These are phyloP conservation scores for Juncus inflexus DNA, from an alignment of 176 grass and related monocot genomes.

Conservation along the genomic window DNA sequence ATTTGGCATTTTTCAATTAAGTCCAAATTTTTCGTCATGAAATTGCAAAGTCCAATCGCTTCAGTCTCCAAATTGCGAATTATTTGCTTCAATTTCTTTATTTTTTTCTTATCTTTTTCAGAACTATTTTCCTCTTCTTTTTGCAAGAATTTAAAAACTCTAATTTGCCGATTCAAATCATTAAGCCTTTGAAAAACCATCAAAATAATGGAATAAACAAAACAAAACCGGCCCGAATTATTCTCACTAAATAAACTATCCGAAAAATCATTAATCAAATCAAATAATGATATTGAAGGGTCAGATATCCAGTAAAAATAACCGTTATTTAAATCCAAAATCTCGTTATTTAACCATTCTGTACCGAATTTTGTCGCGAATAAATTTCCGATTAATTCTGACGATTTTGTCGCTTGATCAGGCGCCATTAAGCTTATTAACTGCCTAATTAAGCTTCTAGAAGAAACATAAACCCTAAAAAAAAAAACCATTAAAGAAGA, in stretches of 20 bases:
- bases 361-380: conserved; percentile 60
- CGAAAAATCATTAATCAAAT: conserved; percentile 51
- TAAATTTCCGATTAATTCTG: conserved; percentile 54
- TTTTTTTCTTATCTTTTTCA: conserved; percentile 32
- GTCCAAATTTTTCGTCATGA: conserved; percentile 56
- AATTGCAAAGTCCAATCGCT: conserved; percentile 45
- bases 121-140: conserved; percentile 30
- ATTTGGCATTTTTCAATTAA: conserved; percentile 38
- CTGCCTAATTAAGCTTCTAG: conserved; percentile 68
- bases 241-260: conserved; percentile 42
- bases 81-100: conserved; percentile 29
- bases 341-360: conserved; percentile 55
- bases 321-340: conserved; percentile 34
- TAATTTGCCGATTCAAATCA: conserved; percentile 83
- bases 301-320: conserved; percentile 85
- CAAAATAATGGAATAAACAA: conserved; percentile 55
- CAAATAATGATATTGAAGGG: conserved; percentile 47
- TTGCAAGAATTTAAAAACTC: conserved; percentile 62
- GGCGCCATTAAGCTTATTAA: conserved; percentile 75
- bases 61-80: conserved; percentile 40
- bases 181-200: conserved; percentile 74
- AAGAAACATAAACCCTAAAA: conserved; percentile 67
- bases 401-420: conserved; percentile 60
- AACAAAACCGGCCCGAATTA: conserved; percentile 29
- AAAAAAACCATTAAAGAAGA: conserved; percentile 60